Base-by-base conservation (phyloP, 2,329 filamentous ascomycete species). In the Hypocrella siamensis region DNA sequence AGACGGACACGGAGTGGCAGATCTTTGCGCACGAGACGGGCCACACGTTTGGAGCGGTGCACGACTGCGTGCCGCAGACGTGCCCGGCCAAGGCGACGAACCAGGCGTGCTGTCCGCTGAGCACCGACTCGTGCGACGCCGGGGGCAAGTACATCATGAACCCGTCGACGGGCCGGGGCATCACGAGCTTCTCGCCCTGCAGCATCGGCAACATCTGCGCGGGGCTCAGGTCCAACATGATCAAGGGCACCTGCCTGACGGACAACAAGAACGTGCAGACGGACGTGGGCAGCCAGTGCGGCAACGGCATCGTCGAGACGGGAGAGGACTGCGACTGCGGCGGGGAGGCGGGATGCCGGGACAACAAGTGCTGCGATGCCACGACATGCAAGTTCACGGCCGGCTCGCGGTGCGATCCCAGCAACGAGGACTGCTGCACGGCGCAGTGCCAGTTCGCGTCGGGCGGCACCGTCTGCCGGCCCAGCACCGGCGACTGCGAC, bases 301-400 rank as follows among this genome's bases (percentile, higher is more conserved):
- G 90, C 35, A 98, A 98, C 54, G 90, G 90, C 33, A 96, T 98
- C 41, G 90, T 98, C 31, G 90, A 96, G 57, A 63, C 70, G 14
- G 90, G 84, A 40, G 90, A 98, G 56, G 80, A 98, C 32, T 98
- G 90, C 56, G 90, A 98, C 55, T 98, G 90, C 47, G 90, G 90
- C 39, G 88, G 88, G 33, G 58, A 63, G 11, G 55, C 61, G 11
- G 71, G 70, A 25, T 98, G 90, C 51, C 71, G 63, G 17, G 56
- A 65, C 46, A 90, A 96, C 56, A 48, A 53, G 11, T 98, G 90
- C 63, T 98, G 90, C 57, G 67, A 98, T 44, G 57, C 85, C 2
- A 69, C 57, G 3, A 96, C 90, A 0, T 98, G 90, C 70, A 82
- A 76, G 46, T 94, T 93, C 63, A 79, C 67, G 33, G 52, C 57